These are phyloP conservation scores for Byssothecium circinans DNA, from an alignment of 2,329 filamentous ascomycete genomes.

Conservation along the genomic window DNA sequence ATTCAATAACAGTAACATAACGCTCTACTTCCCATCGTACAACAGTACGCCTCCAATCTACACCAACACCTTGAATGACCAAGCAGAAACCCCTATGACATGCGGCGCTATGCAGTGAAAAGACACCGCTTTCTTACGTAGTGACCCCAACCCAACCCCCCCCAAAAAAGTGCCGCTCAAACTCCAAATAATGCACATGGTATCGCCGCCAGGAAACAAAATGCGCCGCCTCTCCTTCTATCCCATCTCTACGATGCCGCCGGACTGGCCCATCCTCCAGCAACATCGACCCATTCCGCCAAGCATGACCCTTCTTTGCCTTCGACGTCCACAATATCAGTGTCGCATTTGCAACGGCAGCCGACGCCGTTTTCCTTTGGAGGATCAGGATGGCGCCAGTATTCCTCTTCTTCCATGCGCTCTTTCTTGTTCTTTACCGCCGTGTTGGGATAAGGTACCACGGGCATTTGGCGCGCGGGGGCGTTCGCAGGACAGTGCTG, in stretches of 20 bases:
- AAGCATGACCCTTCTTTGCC: slow-evolving; percentile 96
- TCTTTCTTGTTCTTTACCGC: slow-evolving; percentile 81
- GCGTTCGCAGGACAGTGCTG: slow-evolving; percentile 98
- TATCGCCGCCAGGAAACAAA: slow-evolving; percentile 1
- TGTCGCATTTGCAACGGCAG: slow-evolving; percentile 94
- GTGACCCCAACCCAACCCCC: neutral
- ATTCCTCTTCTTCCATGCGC: slow-evolving; percentile 88
- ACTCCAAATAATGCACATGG: slow-evolving; percentile 2
- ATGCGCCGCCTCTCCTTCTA: neutral
- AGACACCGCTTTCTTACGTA: neutral
- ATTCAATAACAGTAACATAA: too few relatives aligned
- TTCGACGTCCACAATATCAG: slow-evolving; percentile 95
- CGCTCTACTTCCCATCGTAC: too few relatives aligned
- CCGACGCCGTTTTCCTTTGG: slow-evolving; percentile 95
- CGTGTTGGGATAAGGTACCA: slow-evolving; percentile 77
- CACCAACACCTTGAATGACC: too few relatives aligned
- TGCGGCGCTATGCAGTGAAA: neutral
- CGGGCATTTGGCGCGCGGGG: slow-evolving; percentile 79
- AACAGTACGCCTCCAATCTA: too few relatives aligned
- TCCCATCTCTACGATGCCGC: slow-evolving; percentile 10
- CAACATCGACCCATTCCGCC: slow-evolving; percentile 95
- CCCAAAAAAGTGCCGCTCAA: neutral
- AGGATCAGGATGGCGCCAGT: slow-evolving; percentile 86
- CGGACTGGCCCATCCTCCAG: slow-evolving; percentile 82
- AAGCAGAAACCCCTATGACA: neutral